These are phyloP conservation scores for Fusarium tupiense DNA, from an alignment of 2,329 filamentous ascomycete genomes.

Conservation along the genomic window DNA sequence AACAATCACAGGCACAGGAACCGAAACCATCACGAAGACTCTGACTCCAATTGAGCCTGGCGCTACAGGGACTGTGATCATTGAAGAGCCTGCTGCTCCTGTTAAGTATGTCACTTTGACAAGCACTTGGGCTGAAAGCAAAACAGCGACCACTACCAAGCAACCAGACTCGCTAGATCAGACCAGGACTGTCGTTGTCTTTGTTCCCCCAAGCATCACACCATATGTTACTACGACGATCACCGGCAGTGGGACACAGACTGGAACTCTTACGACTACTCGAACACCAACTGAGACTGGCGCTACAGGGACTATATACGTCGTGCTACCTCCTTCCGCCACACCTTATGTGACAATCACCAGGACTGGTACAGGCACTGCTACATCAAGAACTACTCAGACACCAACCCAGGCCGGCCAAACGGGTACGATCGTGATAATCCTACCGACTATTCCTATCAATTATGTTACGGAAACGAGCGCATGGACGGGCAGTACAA, in stretches of 20 bases:
- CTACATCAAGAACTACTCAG: background rate
- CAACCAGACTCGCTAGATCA: background rate
- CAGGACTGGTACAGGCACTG: background rate
- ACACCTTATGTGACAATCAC: background rate
- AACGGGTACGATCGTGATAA: background rate
- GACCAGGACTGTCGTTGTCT: background rate
- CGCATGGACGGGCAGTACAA: too few species aligned
- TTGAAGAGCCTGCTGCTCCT: background rate
- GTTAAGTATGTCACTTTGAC: background rate
- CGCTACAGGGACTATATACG: too few species aligned
- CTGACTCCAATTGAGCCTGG: background rate
- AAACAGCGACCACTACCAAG: background rate
- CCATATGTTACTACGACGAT: too few species aligned
- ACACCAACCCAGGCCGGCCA: background rate
- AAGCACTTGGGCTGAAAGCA: fast-evolving
- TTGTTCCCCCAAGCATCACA: too few species aligned
- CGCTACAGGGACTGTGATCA: background rate
- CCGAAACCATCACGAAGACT: background rate
- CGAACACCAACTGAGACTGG: too few species aligned
- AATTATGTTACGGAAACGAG: background rate
- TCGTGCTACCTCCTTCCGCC: background rate
- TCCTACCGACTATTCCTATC: background rate
- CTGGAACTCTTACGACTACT: too few species aligned
- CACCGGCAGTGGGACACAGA: too few species aligned
- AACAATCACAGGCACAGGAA: background rate